A percentile compares a stretch with the other conserved stretches of the same genome.
phyloP scores from a whole-genome alignment of 1,284 basidiomycete species.

The Ceratorhiza oryzae-sativae region DNA sequence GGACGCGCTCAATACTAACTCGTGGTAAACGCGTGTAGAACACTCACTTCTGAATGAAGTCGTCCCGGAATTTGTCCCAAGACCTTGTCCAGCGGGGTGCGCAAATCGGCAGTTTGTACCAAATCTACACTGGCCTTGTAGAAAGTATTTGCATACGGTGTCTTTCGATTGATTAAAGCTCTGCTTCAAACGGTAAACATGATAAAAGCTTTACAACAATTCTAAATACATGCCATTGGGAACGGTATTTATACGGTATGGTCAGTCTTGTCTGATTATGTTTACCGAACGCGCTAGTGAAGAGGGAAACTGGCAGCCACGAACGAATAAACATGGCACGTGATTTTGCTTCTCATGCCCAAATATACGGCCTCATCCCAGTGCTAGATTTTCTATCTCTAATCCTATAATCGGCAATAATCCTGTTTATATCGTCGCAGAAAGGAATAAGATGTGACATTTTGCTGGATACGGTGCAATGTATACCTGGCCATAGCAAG shows the following conservation, averaged over 20 bases:
- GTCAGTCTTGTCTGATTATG: no score
- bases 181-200: constrained; percentile 7
- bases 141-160: constrained; percentile 65
- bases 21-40: constrained; percentile 30
- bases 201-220: not conserved
- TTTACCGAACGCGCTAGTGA: no score
- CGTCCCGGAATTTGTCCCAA: constrained; percentile 42
- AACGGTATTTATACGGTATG: no score
- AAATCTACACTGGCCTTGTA: constrained; percentile 73
- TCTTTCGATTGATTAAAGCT: constrained; percentile 26
- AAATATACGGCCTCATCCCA: no score
- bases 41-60: constrained; percentile 52
- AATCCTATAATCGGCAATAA: not conserved
- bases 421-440: not conserved
- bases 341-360: no score
- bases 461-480: not conserved
- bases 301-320: no score
- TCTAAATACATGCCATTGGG: not conserved
- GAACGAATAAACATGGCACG: no score
- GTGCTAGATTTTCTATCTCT: no score
- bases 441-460: not conserved
- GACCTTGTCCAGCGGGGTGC: constrained; percentile 58
- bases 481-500: not conserved
- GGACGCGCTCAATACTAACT: constrained; percentile 8
- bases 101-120: constrained; percentile 73